A percentile compares a stretch with the other conserved stretches of the same genome.
These are phyloP conservation scores for Tausonia pullulans DNA, from an alignment of 1,284 basidiomycete species.

Conservation along the genomic window DNA sequence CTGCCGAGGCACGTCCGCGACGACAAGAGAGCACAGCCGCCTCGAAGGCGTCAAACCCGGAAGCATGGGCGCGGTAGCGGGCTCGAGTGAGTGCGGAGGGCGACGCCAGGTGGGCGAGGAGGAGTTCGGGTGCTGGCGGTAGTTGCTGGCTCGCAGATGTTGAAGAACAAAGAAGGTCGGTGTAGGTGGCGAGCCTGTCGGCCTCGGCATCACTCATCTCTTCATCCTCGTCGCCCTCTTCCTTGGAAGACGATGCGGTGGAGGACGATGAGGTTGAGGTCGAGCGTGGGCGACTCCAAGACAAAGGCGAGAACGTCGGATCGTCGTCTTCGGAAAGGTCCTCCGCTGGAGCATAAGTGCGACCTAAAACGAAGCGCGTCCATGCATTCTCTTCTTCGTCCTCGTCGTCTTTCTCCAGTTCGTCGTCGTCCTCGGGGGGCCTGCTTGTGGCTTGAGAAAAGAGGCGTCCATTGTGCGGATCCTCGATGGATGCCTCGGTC, in stretches of 20 bases:
- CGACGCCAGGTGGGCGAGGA: constrained; percentile 32
- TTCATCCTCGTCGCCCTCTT: constrained; percentile 8
- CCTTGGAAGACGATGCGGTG: background rate
- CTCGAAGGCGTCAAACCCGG: background rate
- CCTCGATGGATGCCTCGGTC: background rate
- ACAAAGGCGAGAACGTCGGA: background rate
- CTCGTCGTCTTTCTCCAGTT: constrained; percentile 21
- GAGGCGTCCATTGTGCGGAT: constrained; percentile 14
- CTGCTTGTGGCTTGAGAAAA: background rate
- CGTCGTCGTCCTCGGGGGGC: too few relatives aligned
- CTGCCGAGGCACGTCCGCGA: constrained; percentile 9
- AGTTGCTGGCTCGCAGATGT: too few relatives aligned
- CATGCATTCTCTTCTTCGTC: constrained; percentile 19
- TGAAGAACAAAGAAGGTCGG: constrained; percentile 4
- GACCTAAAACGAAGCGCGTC: background rate
- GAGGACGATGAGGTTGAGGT: constrained; percentile 23
- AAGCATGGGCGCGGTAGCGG: constrained; percentile 22
- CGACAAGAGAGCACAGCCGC: constrained; percentile 20
- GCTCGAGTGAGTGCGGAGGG: constrained; percentile 30
- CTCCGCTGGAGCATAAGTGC: background rate
- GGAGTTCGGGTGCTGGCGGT: constrained; percentile 27
- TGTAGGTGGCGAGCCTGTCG: constrained; percentile 2
- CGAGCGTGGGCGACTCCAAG: constrained; percentile 17
- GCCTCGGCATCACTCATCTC: constrained; percentile 13
- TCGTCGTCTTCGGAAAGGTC: constrained; percentile 21